Conservation (phyloP, 345 rosid species). For the Eucalyptus urophylla region DNA sequence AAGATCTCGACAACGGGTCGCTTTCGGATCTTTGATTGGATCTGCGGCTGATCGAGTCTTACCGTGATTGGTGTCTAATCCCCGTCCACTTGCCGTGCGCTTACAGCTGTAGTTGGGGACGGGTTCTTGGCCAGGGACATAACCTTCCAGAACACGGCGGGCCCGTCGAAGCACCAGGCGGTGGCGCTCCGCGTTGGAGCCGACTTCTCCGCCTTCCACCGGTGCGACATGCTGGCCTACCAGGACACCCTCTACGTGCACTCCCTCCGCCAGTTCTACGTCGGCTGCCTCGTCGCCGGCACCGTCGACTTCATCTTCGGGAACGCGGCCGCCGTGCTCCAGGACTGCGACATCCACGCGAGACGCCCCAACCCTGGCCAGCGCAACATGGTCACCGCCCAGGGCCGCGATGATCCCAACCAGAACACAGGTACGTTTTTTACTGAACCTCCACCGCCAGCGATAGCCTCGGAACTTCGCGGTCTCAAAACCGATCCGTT, state of each 20-base stretch:
- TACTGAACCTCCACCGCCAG: background rate
- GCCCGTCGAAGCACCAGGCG: constrained; percentile 77
- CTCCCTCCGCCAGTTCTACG: constrained; percentile 55
- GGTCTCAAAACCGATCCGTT: background rate
- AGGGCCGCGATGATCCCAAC: constrained; percentile 60
- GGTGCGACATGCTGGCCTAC: constrained; percentile 52
- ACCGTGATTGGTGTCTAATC: background rate
- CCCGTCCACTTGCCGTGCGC: background rate
- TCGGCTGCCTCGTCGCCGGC: constrained; percentile 37
- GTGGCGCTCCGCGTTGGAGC: constrained; percentile 66
- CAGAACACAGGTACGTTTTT: constrained; percentile 31
- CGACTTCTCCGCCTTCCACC: constrained; percentile 45
- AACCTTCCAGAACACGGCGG: constrained; percentile 62
- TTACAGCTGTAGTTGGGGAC: constrained; percentile 57
- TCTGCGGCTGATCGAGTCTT: background rate
- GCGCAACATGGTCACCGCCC: constrained; percentile 71
- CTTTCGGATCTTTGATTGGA: background rate
- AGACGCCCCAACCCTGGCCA: constrained; percentile 51
- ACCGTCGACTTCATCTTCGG: constrained; percentile 77
- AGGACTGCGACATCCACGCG: constrained; percentile 60
- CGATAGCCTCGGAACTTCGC: background rate
- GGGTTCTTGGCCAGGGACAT: constrained; percentile 66
- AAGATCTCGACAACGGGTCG: background rate
- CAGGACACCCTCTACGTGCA: constrained; percentile 84
- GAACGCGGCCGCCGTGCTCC: constrained; percentile 50